Percentiles rank a stretch among this genome's conserved stretches.
Evolutionary conservation across 2,329 filamentous ascomycete genomes (phyloP).

Genomic region (Ophiocordyceps camponoti-leonardi): DNA sequence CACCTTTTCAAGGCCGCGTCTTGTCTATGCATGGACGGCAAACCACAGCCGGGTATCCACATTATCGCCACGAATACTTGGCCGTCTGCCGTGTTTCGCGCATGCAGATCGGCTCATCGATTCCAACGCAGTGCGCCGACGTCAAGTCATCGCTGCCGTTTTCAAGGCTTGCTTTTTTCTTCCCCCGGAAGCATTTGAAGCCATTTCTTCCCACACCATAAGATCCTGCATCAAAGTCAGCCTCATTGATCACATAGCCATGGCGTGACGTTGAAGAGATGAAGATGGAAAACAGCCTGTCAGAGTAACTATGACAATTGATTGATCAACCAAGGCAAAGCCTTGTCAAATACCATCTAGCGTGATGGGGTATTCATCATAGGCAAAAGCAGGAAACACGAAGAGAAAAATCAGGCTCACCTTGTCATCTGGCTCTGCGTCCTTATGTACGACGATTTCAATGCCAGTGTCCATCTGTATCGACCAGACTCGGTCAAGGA

Average conservation of each 20-base stretch:
- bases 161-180: no score
- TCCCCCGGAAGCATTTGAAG: no score
- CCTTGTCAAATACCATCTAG: constrained; percentile 31
- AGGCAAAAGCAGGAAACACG: not conserved
- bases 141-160: no score
- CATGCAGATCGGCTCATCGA: no score
- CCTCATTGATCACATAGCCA: not conserved
- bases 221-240: not conserved
- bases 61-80: no score
- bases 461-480: no score
- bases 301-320: constrained; percentile 15
- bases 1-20: no score
- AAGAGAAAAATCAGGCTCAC: not conserved
- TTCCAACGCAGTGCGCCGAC: no score
- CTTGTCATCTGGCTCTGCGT: not conserved
- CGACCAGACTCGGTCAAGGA: constrained; percentile 2
- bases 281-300: constrained; percentile 1
- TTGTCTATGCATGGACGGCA: no score
- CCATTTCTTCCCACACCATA: no score
- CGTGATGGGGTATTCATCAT: constrained; percentile 24
- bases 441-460: not conserved
- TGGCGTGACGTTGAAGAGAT: not conserved
- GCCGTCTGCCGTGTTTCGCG: no score
- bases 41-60: no score
- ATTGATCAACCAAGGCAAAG: constrained; percentile 16